Evolutionary conservation across 768 basidiomycete species (phyloP), one percentile per base, ranked within the genome.

Genomic region (Leccinum boreale): DNA sequence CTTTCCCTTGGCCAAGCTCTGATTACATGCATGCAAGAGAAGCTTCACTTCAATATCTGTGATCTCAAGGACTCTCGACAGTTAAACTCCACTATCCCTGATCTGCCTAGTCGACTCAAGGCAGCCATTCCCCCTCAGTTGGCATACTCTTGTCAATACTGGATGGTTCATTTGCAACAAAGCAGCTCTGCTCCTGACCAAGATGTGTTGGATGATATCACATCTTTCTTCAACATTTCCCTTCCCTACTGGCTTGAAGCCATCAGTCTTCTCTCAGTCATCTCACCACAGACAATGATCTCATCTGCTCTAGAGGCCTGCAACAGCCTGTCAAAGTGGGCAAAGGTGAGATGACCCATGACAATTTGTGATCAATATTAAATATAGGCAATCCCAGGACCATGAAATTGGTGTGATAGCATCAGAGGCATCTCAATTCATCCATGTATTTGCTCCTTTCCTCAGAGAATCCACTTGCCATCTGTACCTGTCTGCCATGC

Each of bases 201-300:
- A 21, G 19, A 45, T 9, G 3, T 45, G 4, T 21, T 21, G 12
- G 11, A 45, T 45, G 44, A 45, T 1, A 7, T 24, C 12, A 24
- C 21, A 3, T 9, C 4, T 12, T 70, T 75, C 53, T 55, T 69
- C 17, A 48, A 67, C 31, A 33, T 53, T 1, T 60, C 60, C 11
- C 62, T 78, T 4, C 63, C 78, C 3, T 75, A 67, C 52, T 78
- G 77, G 77, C 53, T 78, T 9, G 78, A 78, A 51, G 71, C 69
- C 4, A 62, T 78, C n/a, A 62, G 67, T 17, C 59, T 68, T 12
- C 58, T 61, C 23, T 60, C 58, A 46, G 4, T 11, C n/a, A 11
- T 12, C 44, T 45, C 19, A n/a, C 19, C 19, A 44, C 8, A 42
- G n/a, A 17, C 14, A 35, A 15, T 35, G 35, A 45, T 45, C 10